A percentile compares a stretch with the other conserved stretches of the same genome.
These are phyloP conservation scores for Clitopilus hobsonii DNA, from an alignment of 768 basidiomycete genomes.

Conservation along the genomic window DNA sequence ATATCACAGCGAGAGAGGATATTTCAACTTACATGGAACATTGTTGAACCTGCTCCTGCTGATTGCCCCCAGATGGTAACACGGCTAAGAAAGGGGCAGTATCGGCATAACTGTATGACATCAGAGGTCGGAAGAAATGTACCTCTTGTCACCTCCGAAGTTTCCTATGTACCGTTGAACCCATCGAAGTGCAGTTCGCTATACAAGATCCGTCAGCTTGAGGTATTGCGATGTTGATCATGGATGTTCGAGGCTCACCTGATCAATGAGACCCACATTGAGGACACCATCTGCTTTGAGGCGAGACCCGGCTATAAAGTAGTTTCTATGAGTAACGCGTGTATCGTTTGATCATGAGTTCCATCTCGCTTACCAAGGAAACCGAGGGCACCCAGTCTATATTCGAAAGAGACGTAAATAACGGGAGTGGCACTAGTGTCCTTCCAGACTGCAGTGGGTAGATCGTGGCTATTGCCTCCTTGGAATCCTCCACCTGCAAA, in stretches of 20 bases:
- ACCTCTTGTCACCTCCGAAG: constrained; percentile 34
- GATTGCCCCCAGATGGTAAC: constrained; percentile 41
- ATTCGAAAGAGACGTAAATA: constrained; percentile 38
- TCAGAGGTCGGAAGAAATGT: background rate
- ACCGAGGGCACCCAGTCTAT: constrained; percentile 36
- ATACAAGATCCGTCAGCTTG: background rate
- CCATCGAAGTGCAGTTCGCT: constrained; percentile 33
- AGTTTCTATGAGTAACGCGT: background rate
- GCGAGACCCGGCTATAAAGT: constrained; percentile 25
- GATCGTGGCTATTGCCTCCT: constrained; percentile 27
- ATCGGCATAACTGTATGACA: background rate
- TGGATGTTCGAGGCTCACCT: constrained; percentile 16
- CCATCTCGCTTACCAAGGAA: constrained; percentile 26
- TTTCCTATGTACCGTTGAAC: constrained; percentile 29
- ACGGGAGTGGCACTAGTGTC: constrained; percentile 24
- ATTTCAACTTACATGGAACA: constrained; percentile 28
- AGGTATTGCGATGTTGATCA: background rate
- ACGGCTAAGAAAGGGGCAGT: constrained; percentile 20
- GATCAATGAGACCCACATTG: constrained; percentile 37
- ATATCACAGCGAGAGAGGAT: background rate
- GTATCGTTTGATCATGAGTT: background rate
- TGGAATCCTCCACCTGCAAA: constrained; percentile 37
- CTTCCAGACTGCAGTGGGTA: constrained; percentile 26
- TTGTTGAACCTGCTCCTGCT: constrained; percentile 36
- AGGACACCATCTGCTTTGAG: constrained; percentile 25